Percentiles rank a stretch among this genome's conserved stretches.
These are phyloP conservation scores for Sporisorium sorghi DNA, from an alignment of 1,284 basidiomycete genomes.

Conservation along the genomic window DNA sequence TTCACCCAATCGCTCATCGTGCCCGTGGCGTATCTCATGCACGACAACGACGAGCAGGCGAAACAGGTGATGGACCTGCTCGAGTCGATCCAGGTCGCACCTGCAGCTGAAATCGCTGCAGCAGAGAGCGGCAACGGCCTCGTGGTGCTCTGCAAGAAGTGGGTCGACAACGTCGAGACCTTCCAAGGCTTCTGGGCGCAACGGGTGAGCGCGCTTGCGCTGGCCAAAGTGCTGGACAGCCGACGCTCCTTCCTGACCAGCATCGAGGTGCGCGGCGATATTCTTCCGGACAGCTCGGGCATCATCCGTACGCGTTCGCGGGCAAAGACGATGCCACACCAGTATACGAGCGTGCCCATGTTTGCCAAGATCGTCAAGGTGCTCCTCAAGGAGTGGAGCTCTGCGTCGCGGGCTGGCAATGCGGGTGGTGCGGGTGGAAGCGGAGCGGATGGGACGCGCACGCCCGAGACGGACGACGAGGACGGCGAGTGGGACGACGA, in stretches of 20 bases:
- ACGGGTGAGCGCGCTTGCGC: conserved; percentile 76
- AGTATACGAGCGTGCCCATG: conserved; percentile 87
- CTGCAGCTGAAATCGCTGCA: not conserved
- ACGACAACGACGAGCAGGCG: conserved; percentile 76
- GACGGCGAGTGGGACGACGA: conserved; percentile 64
- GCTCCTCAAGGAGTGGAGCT: conserved; percentile 82
- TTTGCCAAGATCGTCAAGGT: conserved; percentile 91
- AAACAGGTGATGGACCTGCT: conserved; percentile 66
- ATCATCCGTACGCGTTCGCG: conserved; percentile 93
- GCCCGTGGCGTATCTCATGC: conserved; percentile 91
- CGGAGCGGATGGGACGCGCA: conserved; percentile 29
- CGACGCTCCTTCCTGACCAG: conserved; percentile 77
- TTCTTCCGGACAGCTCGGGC: conserved; percentile 73
- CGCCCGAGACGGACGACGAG: conserved; percentile 57
- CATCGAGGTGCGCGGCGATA: conserved; percentile 88
- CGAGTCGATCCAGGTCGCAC: conserved; percentile 69
- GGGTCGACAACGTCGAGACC: conserved; percentile 93
- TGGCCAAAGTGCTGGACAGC: conserved; percentile 81
- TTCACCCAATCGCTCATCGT: conserved; percentile 84
- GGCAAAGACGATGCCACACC: conserved; percentile 76
- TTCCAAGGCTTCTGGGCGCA: conserved; percentile 88
- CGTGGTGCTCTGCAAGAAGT: conserved; percentile 84
- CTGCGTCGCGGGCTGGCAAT: conserved; percentile 63
- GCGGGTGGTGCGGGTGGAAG: conserved; percentile 12
- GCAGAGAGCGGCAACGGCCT: conserved; percentile 74